Evolutionary conservation across 345 rosid genomes (phyloP), one percentile per base, ranked within the genome.

Genomic region (Limnanthes douglasii): DNA sequence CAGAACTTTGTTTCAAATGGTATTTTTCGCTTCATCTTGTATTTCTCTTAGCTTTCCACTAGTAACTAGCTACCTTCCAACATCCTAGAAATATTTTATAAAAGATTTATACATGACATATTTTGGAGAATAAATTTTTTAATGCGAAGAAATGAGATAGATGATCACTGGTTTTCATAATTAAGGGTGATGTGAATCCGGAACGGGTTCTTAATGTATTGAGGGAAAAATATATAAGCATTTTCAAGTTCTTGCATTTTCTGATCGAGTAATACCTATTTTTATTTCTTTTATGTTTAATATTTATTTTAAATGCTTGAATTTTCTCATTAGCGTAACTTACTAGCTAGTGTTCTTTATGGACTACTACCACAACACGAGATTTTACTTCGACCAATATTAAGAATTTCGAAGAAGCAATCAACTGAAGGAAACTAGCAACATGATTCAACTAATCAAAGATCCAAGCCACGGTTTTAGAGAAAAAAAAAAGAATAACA

Each of bases 11-110:
- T 85, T 85, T 50, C 94, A 94, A 53, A 69, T 64, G 1, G 99
- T 85, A 45, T 66, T 62, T 68, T 85, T 92, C 39, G 99, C 96
- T 52, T 92, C 99, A 53, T 92, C 99, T 50, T 84, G 93, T 50
- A 92, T 73, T 66, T 92, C 99, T 51, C 96, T 71, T 34, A 92
- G 76, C 60, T 92, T 92, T 48, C 90, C 96, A 41, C 96, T 93
- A 34, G 99, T 84, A 21, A 92, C 90, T 71, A 84, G 94, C 59
- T 85, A 96, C 72, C 94, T 80, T 83, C 79, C 68, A 21, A 56
- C 37, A 48, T 81, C 96, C 99, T 92, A 62, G 14, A 61, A 15
- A 44, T 32, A 39, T 33, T 41, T 43, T 52, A 41, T 28, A 18
- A 38, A 17, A 17, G n/a, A n/a, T n/a, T n/a, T n/a, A n/a, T n/a